Conservation (phyloP, 208 protist species). For the Borovskyia barvae region DNA sequence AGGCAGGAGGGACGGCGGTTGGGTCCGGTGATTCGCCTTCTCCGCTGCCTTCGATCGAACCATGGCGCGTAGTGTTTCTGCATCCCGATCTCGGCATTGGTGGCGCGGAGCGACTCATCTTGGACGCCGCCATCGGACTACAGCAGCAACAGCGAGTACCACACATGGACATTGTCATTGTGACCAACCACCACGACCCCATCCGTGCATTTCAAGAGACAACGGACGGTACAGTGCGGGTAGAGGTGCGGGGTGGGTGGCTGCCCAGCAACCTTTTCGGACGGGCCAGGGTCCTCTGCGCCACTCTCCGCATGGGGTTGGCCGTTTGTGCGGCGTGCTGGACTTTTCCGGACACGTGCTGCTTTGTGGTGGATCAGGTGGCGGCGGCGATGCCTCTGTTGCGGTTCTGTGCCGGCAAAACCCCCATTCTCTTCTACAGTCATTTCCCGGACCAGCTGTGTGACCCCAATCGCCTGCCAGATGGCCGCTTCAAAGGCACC, state of each 20-base stretch:
- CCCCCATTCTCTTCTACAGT: constrained; percentile 97
- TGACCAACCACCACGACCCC: constrained; percentile 94
- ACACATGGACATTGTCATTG: constrained; percentile 65
- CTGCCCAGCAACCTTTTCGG: constrained; percentile 87
- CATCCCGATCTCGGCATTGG: constrained; percentile 97
- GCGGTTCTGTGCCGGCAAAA: constrained; percentile 34
- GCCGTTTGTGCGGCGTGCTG: constrained; percentile 59
- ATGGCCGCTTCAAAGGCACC: constrained; percentile 24
- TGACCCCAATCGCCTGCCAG: constrained; percentile 65
- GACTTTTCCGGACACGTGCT: constrained; percentile 46
- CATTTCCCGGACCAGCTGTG: constrained; percentile 97
- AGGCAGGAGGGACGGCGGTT: too few species aligned
- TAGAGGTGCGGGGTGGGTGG: constrained; percentile 82
- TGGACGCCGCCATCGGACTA: constrained; percentile 94
- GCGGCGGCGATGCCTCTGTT: constrained; percentile 89
- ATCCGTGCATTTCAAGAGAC: constrained; percentile 95
- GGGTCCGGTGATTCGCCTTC: too few species aligned
- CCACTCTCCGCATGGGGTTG: constrained; percentile 82
- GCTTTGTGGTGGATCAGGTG: constrained; percentile 94
- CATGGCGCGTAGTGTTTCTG: constrained; percentile 85
- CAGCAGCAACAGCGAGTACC: constrained; percentile 65
- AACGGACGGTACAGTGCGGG: constrained; percentile 82
- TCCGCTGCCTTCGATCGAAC: constrained; percentile 9
- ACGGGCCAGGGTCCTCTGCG: constrained; percentile 81
- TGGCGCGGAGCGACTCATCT: constrained; percentile 97